Base-by-base conservation (phyloP, 2,329 filamentous ascomycete genomes). In the Pseudogymnoascus sp. region DNA sequence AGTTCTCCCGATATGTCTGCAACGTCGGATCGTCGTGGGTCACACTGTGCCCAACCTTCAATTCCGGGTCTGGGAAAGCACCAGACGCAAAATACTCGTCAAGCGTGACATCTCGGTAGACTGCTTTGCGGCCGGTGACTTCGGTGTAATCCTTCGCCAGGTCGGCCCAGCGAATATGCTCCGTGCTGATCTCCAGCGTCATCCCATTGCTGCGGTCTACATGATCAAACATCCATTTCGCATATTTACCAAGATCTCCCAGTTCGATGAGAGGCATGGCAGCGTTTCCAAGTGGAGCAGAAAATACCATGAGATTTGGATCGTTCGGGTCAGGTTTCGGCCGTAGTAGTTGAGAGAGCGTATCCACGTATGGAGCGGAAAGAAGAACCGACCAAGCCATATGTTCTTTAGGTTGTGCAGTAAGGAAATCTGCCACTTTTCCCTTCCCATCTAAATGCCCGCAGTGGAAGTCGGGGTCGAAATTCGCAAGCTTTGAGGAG, bases 361-460 rank as follows among this genome's bases (percentile, higher is more conserved):
- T 68, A 31, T 71, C 69, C 21, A 67, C 63, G 60, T 71, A 71
- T 33, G 68, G 67, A 5, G 67, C 66, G 1, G 65, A 66, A 7
- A 59, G 65, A 31, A 70, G 63, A 6, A 68, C 39, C 12, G 65
- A 63, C 62, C 63, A 67, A 27, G 44, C 63, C 69, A 70, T 71
- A 8, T 65, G 63, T 13, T 60, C 48, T 13, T 62, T 63, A 15
- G 61, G 60, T 39, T 64, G 65, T 2, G 61, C 59, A 9, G 61
- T 51, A n/a, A 70, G 65, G 15, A 61, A 69, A 15, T 70, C 61
- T 8, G 59, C 62, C 41, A 70, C 60, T n/a, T 65, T 64, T 8
- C 60, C 66, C 42, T 71, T 71, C 9, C 59, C 63, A 44, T 68
- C 67, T 21, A 64, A 66, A 60, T 68, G 68, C 4, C 64, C 67